These are phyloP conservation scores for Xylaria arbuscula DNA, from an alignment of 2,329 filamentous ascomycete species.

Conservation along the genomic window DNA sequence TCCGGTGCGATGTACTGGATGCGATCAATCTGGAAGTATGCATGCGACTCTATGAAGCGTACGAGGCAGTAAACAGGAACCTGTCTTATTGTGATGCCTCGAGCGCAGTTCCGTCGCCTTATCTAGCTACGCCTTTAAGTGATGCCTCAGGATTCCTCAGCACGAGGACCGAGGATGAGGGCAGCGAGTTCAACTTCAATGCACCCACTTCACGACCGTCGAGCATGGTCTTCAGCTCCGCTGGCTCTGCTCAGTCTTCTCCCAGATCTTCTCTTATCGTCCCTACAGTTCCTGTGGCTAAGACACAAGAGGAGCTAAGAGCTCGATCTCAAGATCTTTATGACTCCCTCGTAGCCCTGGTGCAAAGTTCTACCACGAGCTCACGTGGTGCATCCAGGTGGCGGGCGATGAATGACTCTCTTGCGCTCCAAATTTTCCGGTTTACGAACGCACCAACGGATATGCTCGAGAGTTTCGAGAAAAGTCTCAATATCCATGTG, in stretches of 20 bases:
- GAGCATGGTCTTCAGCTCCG: slow-evolving; percentile 63
- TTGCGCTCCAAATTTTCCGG: slow-evolving; percentile 70
- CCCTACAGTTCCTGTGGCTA: slow-evolving; percentile 53
- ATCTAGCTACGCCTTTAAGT: slow-evolving; percentile 44
- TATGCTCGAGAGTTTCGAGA: slow-evolving; percentile 61
- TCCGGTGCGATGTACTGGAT: slow-evolving; percentile 70
- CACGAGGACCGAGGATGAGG: slow-evolving; percentile 45
- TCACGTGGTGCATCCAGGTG: slow-evolving; percentile 60
- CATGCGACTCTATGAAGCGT: slow-evolving; percentile 68
- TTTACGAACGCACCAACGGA: slow-evolving; percentile 63
- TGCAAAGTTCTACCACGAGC: slow-evolving; percentile 62
- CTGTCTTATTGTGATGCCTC: slow-evolving; percentile 52
- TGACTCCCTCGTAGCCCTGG: slow-evolving; percentile 64
- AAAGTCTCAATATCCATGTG: slow-evolving; percentile 60
- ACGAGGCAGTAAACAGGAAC: slow-evolving; percentile 63
- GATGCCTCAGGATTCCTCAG: slow-evolving; percentile 46
- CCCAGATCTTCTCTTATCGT: slow-evolving; percentile 61
- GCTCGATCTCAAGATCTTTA: slow-evolving; percentile 62
- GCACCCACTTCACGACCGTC: slow-evolving; percentile 61
- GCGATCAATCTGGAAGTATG: slow-evolving; percentile 72
- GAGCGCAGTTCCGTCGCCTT: slow-evolving; percentile 42
- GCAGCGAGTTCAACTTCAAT: slow-evolving; percentile 62
- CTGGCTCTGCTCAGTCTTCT: slow-evolving; percentile 62
- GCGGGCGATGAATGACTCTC: slow-evolving; percentile 63
- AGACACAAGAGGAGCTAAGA: slow-evolving; percentile 54